Evolutionary conservation across 78 protist genomes (phyloP), one percentile per base, ranked within the genome.

Genomic region (Pigoraptor vietnamica): DNA sequence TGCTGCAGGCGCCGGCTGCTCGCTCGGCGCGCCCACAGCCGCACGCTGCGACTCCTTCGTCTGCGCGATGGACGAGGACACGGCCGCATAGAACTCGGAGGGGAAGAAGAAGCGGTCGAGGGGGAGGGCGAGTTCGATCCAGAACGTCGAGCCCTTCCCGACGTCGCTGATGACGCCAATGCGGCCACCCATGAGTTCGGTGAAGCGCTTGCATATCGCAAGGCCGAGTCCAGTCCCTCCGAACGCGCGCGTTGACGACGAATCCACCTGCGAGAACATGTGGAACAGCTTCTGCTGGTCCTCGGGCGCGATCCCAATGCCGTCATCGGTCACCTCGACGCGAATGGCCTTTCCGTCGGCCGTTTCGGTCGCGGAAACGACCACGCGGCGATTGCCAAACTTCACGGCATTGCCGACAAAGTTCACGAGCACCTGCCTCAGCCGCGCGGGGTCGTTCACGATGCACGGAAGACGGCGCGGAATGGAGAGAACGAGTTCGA

Each of bases 141-240:
- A 6, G 29, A 89, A 89, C 32, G 38, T 9, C 55, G 83, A 24
- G 1, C 91, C 91, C 35, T 33, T 2, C 0, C 92, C 94, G 21
- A n/a, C 23, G 0, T 87, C 2, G n/a, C 87, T 82, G 33, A 67
- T 82, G 23, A 90, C 94, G 67, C 90, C 48, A 39, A 96, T 89
- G 89, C 37, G 38, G 9, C 97, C 97, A 35, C 93, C 95, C 95
- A 96, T 93, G 9, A 94, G 48, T 24, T 84, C 95, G 24, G 94
- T 91, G 87, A 96, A n/a, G 14, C 91, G 92, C 48, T 91, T 94
- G 40, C 90, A 87, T 25, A 92, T 93, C 1, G 94, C 91, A 1
- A 96, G 89, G 39, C 97, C 96, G 6, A 96, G 92, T 35, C 97
- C 97, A 21, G 96, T 94, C n/a, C 97, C 97, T 23, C 97, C 97